These are phyloP conservation scores for Spathaspora sp. DNA, from an alignment of 1,139 yeast species.

Conservation along the genomic window DNA sequence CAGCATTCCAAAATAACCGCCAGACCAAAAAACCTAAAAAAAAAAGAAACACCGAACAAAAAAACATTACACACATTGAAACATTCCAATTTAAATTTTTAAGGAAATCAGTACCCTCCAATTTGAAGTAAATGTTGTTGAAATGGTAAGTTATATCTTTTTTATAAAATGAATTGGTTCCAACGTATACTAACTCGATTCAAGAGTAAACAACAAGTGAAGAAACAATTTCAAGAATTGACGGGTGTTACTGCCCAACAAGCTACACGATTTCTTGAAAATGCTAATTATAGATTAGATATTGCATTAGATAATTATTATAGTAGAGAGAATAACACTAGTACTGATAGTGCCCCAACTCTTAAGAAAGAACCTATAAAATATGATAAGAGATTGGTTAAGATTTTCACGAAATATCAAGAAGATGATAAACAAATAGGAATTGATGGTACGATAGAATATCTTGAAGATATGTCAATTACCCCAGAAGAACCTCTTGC, in stretches of 20 bases:
- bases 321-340: slow-evolving; percentile 3
- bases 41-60: neutral
- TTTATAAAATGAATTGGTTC: neutral
- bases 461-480: slow-evolving; percentile 63
- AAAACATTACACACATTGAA: no score
- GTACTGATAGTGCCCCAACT: slow-evolving; percentile 11
- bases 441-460: slow-evolving; percentile 73
- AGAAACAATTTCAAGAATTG: slow-evolving; percentile 28
- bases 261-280: slow-evolving; percentile 29
- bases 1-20: neutral
- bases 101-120: neutral
- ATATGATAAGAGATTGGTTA: neutral
- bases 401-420: slow-evolving; percentile 1
- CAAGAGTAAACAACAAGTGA: slow-evolving; percentile 14
- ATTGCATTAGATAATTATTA: slow-evolving; percentile 31
- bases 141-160: slow-evolving; percentile 3
- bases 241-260: slow-evolving; percentile 27
- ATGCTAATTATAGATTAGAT: slow-evolving; percentile 26
- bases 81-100: neutral
- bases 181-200: slow-evolving; percentile 4
- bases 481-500: slow-evolving; percentile 74
- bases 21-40: neutral
- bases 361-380: slow-evolving; percentile 3
- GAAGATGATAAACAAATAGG: slow-evolving; percentile 39
- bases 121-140: neutral